Conservation (phyloP, 148 eudicot genomes). For the Diospyros lotus region DNA sequence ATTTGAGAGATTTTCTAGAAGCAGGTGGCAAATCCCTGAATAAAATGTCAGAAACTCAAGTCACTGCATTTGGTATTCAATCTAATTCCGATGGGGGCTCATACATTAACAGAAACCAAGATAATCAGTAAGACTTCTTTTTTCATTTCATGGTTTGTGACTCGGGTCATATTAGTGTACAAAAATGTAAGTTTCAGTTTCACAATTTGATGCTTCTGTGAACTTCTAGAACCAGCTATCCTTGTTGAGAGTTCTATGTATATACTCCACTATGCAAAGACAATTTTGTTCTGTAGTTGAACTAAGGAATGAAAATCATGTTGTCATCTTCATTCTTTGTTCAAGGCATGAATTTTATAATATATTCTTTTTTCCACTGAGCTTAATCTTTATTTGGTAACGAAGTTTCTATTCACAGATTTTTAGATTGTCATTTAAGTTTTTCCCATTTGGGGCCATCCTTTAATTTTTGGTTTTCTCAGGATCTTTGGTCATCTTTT, state of each 20-base stretch:
- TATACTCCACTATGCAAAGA: slow-evolving; percentile 1
- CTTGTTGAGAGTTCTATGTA: background rate
- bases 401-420: background rate
- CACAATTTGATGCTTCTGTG: background rate
- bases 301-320: background rate
- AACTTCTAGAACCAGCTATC: background rate
- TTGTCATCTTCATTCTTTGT: background rate
- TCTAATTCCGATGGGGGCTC: slow-evolving; percentile 18
- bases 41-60: slow-evolving; percentile 15
- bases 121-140: slow-evolving; percentile 11
- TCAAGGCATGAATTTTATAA: background rate
- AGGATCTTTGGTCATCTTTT: no score
- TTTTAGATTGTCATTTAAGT: background rate
- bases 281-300: background rate
- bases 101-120: slow-evolving; percentile 13
- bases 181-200: background rate
- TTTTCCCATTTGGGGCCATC: no score
- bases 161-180: background rate
- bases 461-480: no score
- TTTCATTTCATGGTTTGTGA: background rate
- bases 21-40: slow-evolving; percentile 27
- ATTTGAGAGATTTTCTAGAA: slow-evolving; percentile 42
- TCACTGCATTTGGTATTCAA: slow-evolving; percentile 14
- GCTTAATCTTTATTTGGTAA: background rate
- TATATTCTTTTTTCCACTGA: background rate